Conservation (phyloP, 495 filamentous ascomycete species). For the Penicillium antarcticum region DNA sequence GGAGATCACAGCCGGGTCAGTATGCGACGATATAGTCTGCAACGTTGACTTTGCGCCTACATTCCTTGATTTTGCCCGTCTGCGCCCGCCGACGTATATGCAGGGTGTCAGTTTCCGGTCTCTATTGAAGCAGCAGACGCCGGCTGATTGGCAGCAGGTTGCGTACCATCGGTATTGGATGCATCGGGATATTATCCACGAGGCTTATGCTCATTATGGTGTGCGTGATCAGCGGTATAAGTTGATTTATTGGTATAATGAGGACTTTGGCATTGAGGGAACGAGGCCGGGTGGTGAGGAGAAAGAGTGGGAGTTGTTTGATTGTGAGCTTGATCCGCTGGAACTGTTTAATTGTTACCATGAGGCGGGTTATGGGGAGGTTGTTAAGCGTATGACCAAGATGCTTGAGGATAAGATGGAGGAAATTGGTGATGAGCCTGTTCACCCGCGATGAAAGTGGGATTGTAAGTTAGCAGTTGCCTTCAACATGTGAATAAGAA, state of each 20-base stretch:
- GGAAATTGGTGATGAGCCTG: slow-evolving; percentile 40
- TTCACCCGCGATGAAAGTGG: slow-evolving; percentile 17
- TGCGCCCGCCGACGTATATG: slow-evolving; percentile 39
- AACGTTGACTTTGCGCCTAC: slow-evolving; percentile 47
- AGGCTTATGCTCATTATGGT: slow-evolving; percentile 41
- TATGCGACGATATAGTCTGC: slow-evolving; percentile 39
- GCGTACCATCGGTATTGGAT: slow-evolving; percentile 49
- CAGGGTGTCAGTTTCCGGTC: slow-evolving; percentile 35
- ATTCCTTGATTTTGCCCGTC: slow-evolving; percentile 32
- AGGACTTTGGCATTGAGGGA: slow-evolving; percentile 35
- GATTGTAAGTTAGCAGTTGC: background rate
- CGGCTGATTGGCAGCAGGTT: slow-evolving; percentile 38
- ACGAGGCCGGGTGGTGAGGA: slow-evolving; percentile 29
- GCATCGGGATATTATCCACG: slow-evolving; percentile 39
- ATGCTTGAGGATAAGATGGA: slow-evolving; percentile 39
- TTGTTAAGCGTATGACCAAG: slow-evolving; percentile 30
- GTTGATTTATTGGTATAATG: slow-evolving; percentile 47
- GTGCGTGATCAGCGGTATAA: slow-evolving; percentile 42
- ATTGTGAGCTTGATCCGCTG: slow-evolving; percentile 39
- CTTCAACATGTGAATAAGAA: background rate
- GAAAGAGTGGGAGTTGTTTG: slow-evolving; percentile 46
- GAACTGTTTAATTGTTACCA: slow-evolving; percentile 43
- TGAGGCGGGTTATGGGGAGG: slow-evolving; percentile 27
- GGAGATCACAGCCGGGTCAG: slow-evolving; percentile 25
- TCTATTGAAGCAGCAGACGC: slow-evolving; percentile 25